Percentiles rank a stretch among this genome's conserved stretches.
Evolutionary conservation across 108 stramenopile genomes (phyloP).

Genomic region (Mediolabrus comicus): DNA sequence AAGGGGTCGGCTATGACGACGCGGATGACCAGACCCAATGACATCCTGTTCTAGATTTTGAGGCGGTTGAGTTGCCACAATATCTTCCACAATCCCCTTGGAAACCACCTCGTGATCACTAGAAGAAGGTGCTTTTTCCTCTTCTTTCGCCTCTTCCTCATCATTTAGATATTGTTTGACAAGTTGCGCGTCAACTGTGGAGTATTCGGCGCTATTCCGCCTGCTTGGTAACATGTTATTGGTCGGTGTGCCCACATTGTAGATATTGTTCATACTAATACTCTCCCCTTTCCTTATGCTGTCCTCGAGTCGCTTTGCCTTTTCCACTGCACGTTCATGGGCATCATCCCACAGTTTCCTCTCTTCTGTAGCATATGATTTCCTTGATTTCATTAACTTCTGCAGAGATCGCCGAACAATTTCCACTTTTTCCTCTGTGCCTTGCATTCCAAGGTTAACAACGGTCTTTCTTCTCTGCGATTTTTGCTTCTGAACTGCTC

Average conservation of each 20-base stretch:
- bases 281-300: constrained; percentile 26
- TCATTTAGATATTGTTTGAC: no score
- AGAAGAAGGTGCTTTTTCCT: not conserved
- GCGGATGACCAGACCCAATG: no score
- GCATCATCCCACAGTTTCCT: constrained; percentile 38
- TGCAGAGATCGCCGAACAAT: constrained; percentile 11
- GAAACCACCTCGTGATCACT: not conserved
- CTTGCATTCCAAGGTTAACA: constrained; percentile 54
- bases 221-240: constrained; percentile 10
- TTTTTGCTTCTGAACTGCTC: constrained; percentile 57
- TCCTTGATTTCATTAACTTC: constrained; percentile 3
- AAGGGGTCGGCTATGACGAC: not conserved
- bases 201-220: not conserved
- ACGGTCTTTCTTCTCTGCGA: constrained; percentile 69
- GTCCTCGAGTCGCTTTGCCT: constrained; percentile 35
- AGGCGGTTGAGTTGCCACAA: not conserved
- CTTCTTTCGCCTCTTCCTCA: not conserved
- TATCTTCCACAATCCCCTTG: not conserved
- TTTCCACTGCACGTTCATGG: constrained; percentile 30
- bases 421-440: constrained; percentile 53
- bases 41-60: not conserved
- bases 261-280: constrained; percentile 14
- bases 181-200: no score
- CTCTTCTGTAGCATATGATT: constrained; percentile 16
- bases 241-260: constrained; percentile 22